Base-by-base conservation (phyloP, 2,329 filamentous ascomycete genomes). In the Fusarium sp. region DNA sequence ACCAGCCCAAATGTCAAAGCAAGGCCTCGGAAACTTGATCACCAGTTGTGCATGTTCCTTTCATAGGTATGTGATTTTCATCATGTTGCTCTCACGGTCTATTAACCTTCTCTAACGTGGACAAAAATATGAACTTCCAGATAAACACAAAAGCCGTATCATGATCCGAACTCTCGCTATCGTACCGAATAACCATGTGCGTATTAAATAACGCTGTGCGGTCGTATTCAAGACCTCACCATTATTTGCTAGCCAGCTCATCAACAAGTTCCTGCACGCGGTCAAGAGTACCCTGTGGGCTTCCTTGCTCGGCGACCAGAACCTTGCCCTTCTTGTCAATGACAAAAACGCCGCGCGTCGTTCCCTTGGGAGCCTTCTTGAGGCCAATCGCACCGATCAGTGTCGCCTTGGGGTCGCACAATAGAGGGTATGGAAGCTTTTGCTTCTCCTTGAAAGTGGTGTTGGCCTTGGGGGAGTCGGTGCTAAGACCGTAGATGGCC, bases 391-490 rank as follows among this genome's bases (percentile, higher is more conserved):
- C 94, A 14, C 79, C 84, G 73, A 98, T 97, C 61, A 99, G 86
- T 4, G 87, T 89, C 27, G 86, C 87, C 51, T 82, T 81, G 7
- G 90, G 87, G 78, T 99, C 94, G 82, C 94, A 98, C 40, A 99
- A 87, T 45, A 99, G 88, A 35, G 91, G 84, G 79, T 97, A 99
- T 7, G 91, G 92, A 54, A 98, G 87, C 67, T 91, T 93, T 79
- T 98, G 93, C 83, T 97, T 97, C 40, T 89, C 90, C 81, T 93
- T 92, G 86, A 98, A 99, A 45, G 88, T 93, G 23, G 92, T 94
- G 83, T 99, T 99, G 74, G 93, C 89, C 82, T 96, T 97, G 74
- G 93, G 89, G 47, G 90, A 92, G 82, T 98, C 96, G 72, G 88
- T 88, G 65, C 92, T 96, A 50, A 99, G 89, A 56, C 96, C 96